Evolutionary conservation across 1,139 yeast genomes (phyloP).

Genomic region (Nakaseomyces nivariensis): DNA sequence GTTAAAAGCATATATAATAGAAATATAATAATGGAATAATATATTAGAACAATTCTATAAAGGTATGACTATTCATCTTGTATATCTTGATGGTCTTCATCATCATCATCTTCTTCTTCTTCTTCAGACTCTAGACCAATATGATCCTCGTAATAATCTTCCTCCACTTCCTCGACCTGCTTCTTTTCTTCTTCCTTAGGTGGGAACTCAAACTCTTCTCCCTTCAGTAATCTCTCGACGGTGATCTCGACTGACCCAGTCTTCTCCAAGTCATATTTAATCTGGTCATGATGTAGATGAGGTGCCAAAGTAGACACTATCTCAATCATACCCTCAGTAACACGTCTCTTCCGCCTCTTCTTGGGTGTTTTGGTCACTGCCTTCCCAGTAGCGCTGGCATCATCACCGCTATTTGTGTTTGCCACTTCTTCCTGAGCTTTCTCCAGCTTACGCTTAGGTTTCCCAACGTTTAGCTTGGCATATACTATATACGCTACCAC

Average conservation of each 20-base stretch:
- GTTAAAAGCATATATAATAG: no score
- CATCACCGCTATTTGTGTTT: background rate
- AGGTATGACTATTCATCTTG: no score
- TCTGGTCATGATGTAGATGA: conserved; percentile 56
- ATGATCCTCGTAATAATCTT: background rate
- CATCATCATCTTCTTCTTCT: background rate
- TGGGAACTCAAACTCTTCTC: conserved; percentile 58
- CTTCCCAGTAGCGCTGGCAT: no score
- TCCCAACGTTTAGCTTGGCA: conserved; percentile 24
- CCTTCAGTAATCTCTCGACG: conserved; percentile 56
- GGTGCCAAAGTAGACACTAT: conserved; percentile 83
- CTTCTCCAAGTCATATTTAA: conserved; percentile 49
- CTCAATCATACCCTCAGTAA: conserved; percentile 76
- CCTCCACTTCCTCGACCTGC: background rate
- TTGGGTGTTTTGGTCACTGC: background rate
- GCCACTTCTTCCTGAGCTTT: background rate
- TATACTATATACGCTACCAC: conserved; percentile 19
- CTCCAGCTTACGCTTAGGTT: conserved; percentile 9
- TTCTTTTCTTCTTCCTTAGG: conserved; percentile 28
- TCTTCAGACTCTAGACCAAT: background rate
- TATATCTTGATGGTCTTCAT: background rate
- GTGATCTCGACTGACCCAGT: conserved; percentile 79
- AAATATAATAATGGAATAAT: conserved; percentile 7
- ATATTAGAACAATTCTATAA: conserved; percentile 3
- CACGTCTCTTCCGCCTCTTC: conserved; percentile 34